phyloP scores from a whole-genome alignment of 1,284 basidiomycete genomes.

The Ustilago crameri region DNA sequence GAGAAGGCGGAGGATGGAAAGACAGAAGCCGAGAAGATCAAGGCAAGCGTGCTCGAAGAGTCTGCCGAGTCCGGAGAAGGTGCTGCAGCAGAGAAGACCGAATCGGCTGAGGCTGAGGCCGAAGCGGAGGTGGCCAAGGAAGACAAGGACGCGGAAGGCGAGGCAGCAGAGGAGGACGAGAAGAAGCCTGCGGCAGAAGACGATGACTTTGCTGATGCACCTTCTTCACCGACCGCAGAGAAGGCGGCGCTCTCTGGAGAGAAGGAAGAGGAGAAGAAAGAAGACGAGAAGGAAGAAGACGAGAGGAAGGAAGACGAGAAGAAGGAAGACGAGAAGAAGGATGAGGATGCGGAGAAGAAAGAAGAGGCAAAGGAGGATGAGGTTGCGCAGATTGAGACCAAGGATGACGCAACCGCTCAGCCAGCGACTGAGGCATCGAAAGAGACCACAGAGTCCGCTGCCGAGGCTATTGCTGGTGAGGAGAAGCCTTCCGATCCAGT shows the following conservation, averaged over 20 bases:
- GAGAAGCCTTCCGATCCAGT: conserved; percentile 13
- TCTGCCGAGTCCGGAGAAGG: not conserved
- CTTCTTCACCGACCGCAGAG: conserved; percentile 25
- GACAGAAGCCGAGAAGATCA: conserved; percentile 39
- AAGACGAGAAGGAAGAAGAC: conserved; percentile 5
- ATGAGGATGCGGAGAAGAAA: conserved; percentile 1
- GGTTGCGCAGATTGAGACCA: conserved; percentile 1
- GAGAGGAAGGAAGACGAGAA: conserved; percentile 2
- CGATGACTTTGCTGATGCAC: conserved; percentile 45
- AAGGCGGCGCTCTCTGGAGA: conserved; percentile 9
- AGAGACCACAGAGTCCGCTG: not conserved
- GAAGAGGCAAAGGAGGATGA: not conserved
- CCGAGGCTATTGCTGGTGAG: not conserved
- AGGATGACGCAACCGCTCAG: not conserved
- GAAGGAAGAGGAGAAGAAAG: conserved; percentile 4
- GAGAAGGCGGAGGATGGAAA: conserved; percentile 15
- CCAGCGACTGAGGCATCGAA: not conserved
- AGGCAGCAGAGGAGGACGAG: conserved; percentile 7
- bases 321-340: not conserved
- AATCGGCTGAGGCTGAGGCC: not conserved
- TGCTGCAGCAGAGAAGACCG: not conserved
- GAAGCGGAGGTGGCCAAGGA: conserved; percentile 2
- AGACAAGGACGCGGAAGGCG: not conserved
- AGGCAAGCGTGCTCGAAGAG: conserved; percentile 33
- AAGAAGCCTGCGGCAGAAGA: conserved; percentile 22